These are phyloP conservation scores for Salix brachista DNA, from an alignment of 345 rosid species.

Conservation along the genomic window DNA sequence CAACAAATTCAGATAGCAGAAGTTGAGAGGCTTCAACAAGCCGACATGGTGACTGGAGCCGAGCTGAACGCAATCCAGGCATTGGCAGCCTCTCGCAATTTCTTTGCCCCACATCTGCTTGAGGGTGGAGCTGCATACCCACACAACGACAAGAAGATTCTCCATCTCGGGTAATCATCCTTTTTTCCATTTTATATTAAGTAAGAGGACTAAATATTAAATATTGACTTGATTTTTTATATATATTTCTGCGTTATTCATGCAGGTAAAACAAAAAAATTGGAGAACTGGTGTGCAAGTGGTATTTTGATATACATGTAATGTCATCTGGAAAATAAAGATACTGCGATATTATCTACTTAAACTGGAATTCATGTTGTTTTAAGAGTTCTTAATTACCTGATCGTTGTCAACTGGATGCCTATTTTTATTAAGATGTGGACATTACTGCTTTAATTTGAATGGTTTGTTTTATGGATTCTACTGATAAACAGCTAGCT, in stretches of 20 bases:
- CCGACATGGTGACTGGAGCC: constrained; percentile 62
- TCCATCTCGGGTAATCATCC: constrained; percentile 65
- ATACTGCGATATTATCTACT: neutral
- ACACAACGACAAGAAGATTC: constrained; percentile 65
- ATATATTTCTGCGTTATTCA: neutral
- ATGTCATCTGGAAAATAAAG: neutral
- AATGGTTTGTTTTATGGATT: neutral
- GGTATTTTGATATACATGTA: neutral
- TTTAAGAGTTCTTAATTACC: neutral
- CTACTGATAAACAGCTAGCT: neutral
- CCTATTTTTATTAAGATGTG: neutral
- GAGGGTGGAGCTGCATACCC: constrained; percentile 47
- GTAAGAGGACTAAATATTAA: neutral
- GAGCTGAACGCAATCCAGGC: constrained; percentile 82
- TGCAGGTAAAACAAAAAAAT: constrained; percentile 17
- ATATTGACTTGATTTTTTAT: neutral
- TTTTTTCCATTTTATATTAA: neutral
- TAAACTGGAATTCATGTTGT: neutral
- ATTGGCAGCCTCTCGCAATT: constrained; percentile 75
- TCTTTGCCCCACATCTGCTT: constrained; percentile 60
- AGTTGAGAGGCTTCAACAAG: constrained; percentile 75
- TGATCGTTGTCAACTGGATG: neutral
- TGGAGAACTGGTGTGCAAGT: neutral
- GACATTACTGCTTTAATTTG: neutral
- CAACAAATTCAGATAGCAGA: constrained; percentile 65